phyloP scores from a whole-genome alignment of 768 basidiomycete genomes.

The Agaricus subrufescens region DNA sequence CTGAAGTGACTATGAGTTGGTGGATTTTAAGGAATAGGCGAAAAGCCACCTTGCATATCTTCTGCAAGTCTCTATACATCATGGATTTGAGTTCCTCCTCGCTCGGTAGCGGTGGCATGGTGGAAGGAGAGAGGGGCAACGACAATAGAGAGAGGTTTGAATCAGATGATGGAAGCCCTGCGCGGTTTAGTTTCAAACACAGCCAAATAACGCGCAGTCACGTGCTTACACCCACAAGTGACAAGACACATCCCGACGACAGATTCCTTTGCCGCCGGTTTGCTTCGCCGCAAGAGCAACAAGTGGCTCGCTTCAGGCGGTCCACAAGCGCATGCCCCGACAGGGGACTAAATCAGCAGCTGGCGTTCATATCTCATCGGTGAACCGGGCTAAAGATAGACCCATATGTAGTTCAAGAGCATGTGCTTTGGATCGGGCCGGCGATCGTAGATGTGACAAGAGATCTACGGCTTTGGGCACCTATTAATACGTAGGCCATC shows the following conservation, averaged over 20 bases:
- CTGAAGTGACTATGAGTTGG: slow-evolving; percentile 30
- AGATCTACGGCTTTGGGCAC: neutral
- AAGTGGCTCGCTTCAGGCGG: no score
- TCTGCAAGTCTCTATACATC: slow-evolving; percentile 47
- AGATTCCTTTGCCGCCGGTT: neutral
- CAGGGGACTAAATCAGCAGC: no score
- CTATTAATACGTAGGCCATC: neutral
- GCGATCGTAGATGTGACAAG: neutral
- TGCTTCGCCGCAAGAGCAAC: no score
- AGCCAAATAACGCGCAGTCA: slow-evolving; percentile 50
- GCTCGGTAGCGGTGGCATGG: slow-evolving; percentile 38
- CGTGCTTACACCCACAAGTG: slow-evolving; percentile 16
- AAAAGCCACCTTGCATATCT: slow-evolving; percentile 62
- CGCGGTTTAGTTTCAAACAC: slow-evolving; percentile 45
- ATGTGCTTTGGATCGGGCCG: no score
- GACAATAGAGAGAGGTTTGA: slow-evolving; percentile 12
- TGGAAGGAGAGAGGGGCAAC: slow-evolving; percentile 11
- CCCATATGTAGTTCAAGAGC: no score
- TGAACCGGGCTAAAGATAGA: no score
- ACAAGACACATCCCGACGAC: neutral
- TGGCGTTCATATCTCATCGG: no score
- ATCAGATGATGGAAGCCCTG: slow-evolving; percentile 18
- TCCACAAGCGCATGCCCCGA: no score
- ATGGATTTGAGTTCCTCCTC: slow-evolving; percentile 39
- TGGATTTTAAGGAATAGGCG: neutral